Evolutionary conservation across 2,329 filamentous ascomycete species (phyloP).

Genomic region (Aspergillus sp.): DNA sequence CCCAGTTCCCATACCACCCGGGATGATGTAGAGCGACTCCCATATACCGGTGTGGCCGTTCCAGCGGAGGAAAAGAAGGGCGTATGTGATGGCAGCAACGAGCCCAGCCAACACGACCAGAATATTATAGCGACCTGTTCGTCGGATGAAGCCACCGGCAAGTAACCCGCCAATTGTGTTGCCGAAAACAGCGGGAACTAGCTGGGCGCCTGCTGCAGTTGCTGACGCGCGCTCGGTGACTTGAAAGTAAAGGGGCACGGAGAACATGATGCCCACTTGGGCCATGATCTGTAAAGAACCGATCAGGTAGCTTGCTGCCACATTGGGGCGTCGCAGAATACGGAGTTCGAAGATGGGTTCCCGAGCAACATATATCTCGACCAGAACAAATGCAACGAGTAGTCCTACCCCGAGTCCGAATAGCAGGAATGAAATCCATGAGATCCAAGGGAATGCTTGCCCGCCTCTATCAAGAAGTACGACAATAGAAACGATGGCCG

Average conservation of each 20-base stretch:
- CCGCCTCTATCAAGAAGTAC: constrained; percentile 48
- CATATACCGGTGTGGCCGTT: constrained; percentile 52
- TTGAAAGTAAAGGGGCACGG: constrained; percentile 66
- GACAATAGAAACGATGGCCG: constrained; percentile 41
- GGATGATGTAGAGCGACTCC: constrained; percentile 58
- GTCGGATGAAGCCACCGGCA: constrained; percentile 54
- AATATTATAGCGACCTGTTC: constrained; percentile 56
- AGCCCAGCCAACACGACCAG: constrained; percentile 50
- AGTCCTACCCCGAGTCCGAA: background rate
- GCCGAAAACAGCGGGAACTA: constrained; percentile 63
- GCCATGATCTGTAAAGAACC: constrained; percentile 51
- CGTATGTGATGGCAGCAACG: constrained; percentile 45
- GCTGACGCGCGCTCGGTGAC: constrained; percentile 55
- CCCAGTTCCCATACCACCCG: constrained; percentile 50
- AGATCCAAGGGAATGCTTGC: constrained; percentile 31
- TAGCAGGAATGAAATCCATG: constrained; percentile 15
- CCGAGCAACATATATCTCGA: constrained; percentile 25
- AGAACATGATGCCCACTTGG: constrained; percentile 45
- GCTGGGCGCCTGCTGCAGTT: constrained; percentile 55
- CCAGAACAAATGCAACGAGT: constrained; percentile 21
- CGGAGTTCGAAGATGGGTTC: constrained; percentile 34
- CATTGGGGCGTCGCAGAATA: constrained; percentile 27
- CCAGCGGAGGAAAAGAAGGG: constrained; percentile 54
- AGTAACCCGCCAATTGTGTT: constrained; percentile 61
- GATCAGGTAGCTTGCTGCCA: constrained; percentile 34